Percentiles rank a stretch among this genome's conserved stretches.
phyloP scores from a whole-genome alignment of 805 yeast genomes.

The Candida vartiovaarae region DNA sequence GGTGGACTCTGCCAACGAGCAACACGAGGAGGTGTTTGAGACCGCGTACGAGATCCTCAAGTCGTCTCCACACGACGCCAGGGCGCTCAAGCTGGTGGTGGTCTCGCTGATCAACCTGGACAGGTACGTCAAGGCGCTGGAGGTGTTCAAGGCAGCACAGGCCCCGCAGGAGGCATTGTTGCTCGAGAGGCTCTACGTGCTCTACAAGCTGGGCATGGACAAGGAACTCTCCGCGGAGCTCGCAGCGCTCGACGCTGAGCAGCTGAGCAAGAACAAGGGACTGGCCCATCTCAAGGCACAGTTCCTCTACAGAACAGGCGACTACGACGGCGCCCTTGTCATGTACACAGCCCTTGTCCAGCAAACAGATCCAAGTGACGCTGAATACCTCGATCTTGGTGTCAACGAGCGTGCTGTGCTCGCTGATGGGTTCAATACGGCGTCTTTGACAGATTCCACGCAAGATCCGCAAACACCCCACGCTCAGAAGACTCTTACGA shows the following conservation, averaged over 20 bases:
- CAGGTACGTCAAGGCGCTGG: slow-evolving; percentile 45
- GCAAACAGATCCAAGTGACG: slow-evolving; percentile 26
- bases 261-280: slow-evolving; percentile 27
- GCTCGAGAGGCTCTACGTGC: slow-evolving; percentile 55
- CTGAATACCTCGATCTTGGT: slow-evolving; percentile 44
- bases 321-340: slow-evolving; percentile 40
- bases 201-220: slow-evolving; percentile 44
- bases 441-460: slow-evolving; percentile 5
- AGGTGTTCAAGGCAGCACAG: slow-evolving; percentile 32
- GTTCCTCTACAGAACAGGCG: slow-evolving; percentile 44
- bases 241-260: slow-evolving; percentile 16
- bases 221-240: slow-evolving; percentile 25
- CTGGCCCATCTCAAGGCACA: slow-evolving; percentile 46
- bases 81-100: slow-evolving; percentile 39
- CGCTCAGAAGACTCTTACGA: slow-evolving; percentile 42
- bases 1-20: slow-evolving; percentile 15
- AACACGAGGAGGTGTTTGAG: slow-evolving; percentile 21
- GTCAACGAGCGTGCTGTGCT: slow-evolving; percentile 67
- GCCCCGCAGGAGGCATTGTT: slow-evolving; percentile 30
- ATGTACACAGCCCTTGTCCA: slow-evolving; percentile 43
- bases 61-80: slow-evolving; percentile 20
- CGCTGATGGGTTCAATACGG: slow-evolving; percentile 33
- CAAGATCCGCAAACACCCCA: slow-evolving; percentile 15
- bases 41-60: slow-evolving; percentile 21
- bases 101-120: slow-evolving; percentile 62